phyloP scores from a whole-genome alignment of 768 basidiomycete species.

The Trametes cingulata region DNA sequence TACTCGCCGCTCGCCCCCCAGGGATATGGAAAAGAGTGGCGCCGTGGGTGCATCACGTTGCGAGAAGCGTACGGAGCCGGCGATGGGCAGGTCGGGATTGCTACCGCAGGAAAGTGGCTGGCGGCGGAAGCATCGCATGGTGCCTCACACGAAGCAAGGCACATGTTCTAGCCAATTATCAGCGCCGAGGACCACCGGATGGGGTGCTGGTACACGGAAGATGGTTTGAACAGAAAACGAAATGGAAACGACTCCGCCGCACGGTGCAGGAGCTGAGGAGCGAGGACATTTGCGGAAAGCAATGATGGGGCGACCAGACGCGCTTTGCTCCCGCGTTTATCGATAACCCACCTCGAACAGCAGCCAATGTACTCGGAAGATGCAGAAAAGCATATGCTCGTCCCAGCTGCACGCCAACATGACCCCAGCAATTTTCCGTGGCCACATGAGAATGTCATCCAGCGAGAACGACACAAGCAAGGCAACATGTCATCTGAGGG shows the following conservation, averaged over 20 bases:
- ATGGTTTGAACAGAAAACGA: not conserved
- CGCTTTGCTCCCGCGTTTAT: constrained; percentile 7
- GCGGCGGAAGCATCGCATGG: constrained; percentile 10
- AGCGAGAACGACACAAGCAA: constrained; percentile 10
- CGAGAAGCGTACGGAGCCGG: constrained; percentile 8
- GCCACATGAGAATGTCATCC: constrained; percentile 6
- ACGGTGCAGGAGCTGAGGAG: not conserved
- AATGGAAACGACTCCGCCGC: constrained; percentile 10
- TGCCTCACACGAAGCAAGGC: constrained; percentile 13
- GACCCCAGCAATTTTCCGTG: constrained; percentile 9
- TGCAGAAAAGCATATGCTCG: constrained; percentile 1
- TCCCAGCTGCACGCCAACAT: constrained; percentile 1
- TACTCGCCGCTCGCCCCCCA: not conserved
- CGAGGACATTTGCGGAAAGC: not conserved
- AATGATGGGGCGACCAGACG: not conserved
- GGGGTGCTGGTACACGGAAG: not conserved
- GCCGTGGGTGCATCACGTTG: constrained; percentile 11
- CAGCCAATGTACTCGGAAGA: not conserved
- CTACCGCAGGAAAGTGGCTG: not conserved
- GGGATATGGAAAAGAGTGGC: constrained; percentile 1
- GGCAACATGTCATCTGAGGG: constrained; percentile 16
- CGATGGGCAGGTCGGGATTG: constrained; percentile 3
- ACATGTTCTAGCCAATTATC: not conserved
- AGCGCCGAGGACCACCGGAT: not conserved
- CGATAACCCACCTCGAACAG: constrained; percentile 1